Evolutionary conservation across 805 yeast genomes (phyloP).

Genomic region (Candida saitoana): DNA sequence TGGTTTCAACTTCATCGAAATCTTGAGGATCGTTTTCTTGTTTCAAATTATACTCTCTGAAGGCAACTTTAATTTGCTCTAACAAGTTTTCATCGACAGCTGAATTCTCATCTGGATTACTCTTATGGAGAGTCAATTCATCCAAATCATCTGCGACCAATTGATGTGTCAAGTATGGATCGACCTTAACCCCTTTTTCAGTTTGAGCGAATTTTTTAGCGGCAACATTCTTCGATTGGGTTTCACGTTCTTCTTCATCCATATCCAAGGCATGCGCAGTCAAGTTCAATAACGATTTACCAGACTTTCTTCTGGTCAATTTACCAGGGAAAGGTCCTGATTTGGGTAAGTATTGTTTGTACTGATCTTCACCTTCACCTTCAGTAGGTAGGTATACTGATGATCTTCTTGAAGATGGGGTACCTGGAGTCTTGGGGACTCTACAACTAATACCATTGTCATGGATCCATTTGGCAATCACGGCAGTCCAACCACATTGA

Average conservation of each 20-base stretch:
- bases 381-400: slow-evolving; percentile 21
- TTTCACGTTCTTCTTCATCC: slow-evolving; percentile 42
- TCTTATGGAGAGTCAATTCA: slow-evolving; percentile 8
- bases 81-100: slow-evolving; percentile 31
- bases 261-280: slow-evolving; percentile 66
- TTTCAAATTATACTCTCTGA: slow-evolving; percentile 24
- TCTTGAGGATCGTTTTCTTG: slow-evolving; percentile 44
- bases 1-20: slow-evolving; percentile 55
- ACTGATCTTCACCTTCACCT: slow-evolving; percentile 17
- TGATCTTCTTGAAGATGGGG: slow-evolving; percentile 24
- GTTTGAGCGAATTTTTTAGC: slow-evolving; percentile 13
- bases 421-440: slow-evolving; percentile 37
- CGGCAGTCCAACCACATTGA: slow-evolving; percentile 95
- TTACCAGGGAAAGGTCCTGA: slow-evolving; percentile 49
- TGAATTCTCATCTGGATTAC: slow-evolving; percentile 9
- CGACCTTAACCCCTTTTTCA: slow-evolving; percentile 17
- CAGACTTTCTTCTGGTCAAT: slow-evolving; percentile 63
- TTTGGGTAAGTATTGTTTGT: slow-evolving; percentile 42
- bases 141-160: slow-evolving; percentile 3
- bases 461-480: slow-evolving; percentile 87
- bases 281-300: slow-evolving; percentile 66
- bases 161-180: slow-evolving; percentile 10
- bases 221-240: slow-evolving; percentile 14
- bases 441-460: slow-evolving; percentile 76
- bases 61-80: slow-evolving; percentile 33